phyloP scores from a whole-genome alignment of 2,329 filamentous ascomycete species.

The Chrysosporium keratinophilum region DNA sequence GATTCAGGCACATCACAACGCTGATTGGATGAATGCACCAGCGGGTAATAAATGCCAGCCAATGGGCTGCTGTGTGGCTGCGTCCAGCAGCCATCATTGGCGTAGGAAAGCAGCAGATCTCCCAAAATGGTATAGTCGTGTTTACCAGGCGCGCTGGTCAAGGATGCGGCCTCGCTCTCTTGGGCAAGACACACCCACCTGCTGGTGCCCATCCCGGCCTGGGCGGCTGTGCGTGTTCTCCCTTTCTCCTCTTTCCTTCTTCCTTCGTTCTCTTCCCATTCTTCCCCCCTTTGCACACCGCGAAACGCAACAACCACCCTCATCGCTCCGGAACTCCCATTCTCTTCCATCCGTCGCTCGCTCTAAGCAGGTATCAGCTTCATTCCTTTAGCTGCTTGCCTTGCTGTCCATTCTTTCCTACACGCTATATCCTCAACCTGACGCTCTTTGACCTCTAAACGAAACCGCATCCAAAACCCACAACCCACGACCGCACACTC shows the following conservation, averaged over 20 bases:
- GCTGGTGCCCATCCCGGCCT: not conserved
- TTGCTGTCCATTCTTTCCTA: conserved; percentile 41
- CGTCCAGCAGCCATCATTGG: not conserved
- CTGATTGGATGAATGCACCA: not conserved
- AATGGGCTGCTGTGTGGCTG: not conserved
- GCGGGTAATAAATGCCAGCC: not conserved
- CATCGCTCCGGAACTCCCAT: conserved; percentile 15
- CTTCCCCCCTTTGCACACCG: conserved; percentile 10
- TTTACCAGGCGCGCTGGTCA: not conserved
- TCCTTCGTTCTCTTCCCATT: conserved; percentile 21
- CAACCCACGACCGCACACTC: not conserved
- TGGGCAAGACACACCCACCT: not conserved
- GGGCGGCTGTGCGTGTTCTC: not conserved
- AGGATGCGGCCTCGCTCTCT: not conserved
- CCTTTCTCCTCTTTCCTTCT: not conserved
- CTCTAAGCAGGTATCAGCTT: conserved; percentile 45
- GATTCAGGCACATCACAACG: conserved; percentile 2
- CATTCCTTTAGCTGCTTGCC: conserved; percentile 53
- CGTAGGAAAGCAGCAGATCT: not conserved
- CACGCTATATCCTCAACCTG: not conserved
- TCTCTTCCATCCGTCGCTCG: conserved; percentile 21
- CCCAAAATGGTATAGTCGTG: not conserved
- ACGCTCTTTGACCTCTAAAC: conserved; percentile 1
- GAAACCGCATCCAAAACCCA: not conserved
- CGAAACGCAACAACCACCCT: conserved; percentile 7